Evolutionary conservation across 2,329 filamentous ascomycete genomes (phyloP).

Genomic region (Ophiosphaerella narmari): DNA sequence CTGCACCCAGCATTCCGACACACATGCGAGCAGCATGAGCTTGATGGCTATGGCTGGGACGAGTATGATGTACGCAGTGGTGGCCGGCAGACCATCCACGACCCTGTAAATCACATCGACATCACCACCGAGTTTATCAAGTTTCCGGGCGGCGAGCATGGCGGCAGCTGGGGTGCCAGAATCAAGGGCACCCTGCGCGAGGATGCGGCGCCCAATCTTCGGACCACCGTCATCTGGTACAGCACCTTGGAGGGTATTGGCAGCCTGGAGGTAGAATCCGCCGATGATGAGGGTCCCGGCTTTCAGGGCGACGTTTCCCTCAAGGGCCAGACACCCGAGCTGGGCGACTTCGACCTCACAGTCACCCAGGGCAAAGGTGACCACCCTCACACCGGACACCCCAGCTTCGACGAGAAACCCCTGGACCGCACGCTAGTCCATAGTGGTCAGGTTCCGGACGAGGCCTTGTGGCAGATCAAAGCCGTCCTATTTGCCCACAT

Average conservation of each 20-base stretch:
- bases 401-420: slow-evolving; percentile 69
- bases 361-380: slow-evolving; percentile 74
- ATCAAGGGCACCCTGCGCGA: slow-evolving; percentile 80
- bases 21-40: slow-evolving; percentile 95
- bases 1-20: slow-evolving; percentile 73
- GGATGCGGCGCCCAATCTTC: slow-evolving; percentile 67
- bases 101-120: slow-evolving; percentile 84
- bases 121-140: slow-evolving; percentile 94
- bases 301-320: slow-evolving; percentile 68
- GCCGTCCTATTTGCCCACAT: slow-evolving; percentile 65
- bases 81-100: slow-evolving; percentile 87
- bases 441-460: slow-evolving; percentile 68
- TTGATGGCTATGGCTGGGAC: slow-evolving; percentile 97
- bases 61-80: slow-evolving; percentile 90
- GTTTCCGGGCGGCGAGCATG: slow-evolving; percentile 80
- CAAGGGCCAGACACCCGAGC: slow-evolving; percentile 68
- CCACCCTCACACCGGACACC: slow-evolving; percentile 62
- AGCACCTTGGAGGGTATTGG: slow-evolving; percentile 77
- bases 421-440: slow-evolving; percentile 77
- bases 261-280: slow-evolving; percentile 64
- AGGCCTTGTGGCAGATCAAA: slow-evolving; percentile 85
- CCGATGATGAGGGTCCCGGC: slow-evolving; percentile 53
- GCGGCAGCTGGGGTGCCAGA: slow-evolving; percentile 89
- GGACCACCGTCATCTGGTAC: slow-evolving; percentile 82
- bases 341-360: slow-evolving; percentile 80